These are phyloP conservation scores for Metarhizium humberi DNA, from an alignment of 2,329 filamentous ascomycete genomes.

Conservation along the genomic window DNA sequence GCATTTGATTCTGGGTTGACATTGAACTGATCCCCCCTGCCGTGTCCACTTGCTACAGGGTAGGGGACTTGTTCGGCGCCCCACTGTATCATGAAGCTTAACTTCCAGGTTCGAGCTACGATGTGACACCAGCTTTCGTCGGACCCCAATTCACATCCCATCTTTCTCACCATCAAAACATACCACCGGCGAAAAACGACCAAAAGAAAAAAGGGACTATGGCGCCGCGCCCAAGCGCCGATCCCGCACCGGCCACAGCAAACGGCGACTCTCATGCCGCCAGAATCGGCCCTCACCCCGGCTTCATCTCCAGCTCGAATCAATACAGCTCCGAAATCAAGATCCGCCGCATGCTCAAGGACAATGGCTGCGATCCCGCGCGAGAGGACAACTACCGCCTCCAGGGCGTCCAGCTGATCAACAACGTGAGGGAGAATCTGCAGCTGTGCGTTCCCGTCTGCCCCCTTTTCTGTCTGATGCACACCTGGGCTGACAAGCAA, in stretches of 20 bases:
- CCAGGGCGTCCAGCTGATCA: conserved; percentile 82
- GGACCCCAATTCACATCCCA: neutral
- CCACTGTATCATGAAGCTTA: too few species aligned
- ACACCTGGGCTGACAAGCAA: neutral
- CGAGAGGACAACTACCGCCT: conserved; percentile 74
- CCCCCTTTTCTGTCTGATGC: neutral
- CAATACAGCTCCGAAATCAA: conserved; percentile 79
- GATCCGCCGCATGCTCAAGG: conserved; percentile 62
- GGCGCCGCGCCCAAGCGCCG: conserved; percentile 4
- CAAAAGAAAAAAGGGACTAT: neutral
- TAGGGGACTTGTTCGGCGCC: too few species aligned
- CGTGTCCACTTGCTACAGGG: too few species aligned
- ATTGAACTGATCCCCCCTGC: too few species aligned
- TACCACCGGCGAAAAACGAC: neutral
- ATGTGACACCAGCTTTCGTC: too few species aligned
- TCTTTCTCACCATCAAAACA: neutral
- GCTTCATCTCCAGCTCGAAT: conserved; percentile 38
- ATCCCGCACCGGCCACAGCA: neutral
- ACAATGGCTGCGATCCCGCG: conserved; percentile 62
- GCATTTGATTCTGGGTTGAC: too few species aligned
- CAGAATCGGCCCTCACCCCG: conserved; percentile 32
- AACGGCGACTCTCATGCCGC: conserved; percentile 8
- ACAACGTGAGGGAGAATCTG: conserved; percentile 69
- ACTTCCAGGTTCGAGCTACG: too few species aligned
- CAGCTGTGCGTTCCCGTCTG: conserved; percentile 52